Base-by-base conservation (phyloP, 2,329 filamentous ascomycete species). In the Teratosphaeriaceae sp. region DNA sequence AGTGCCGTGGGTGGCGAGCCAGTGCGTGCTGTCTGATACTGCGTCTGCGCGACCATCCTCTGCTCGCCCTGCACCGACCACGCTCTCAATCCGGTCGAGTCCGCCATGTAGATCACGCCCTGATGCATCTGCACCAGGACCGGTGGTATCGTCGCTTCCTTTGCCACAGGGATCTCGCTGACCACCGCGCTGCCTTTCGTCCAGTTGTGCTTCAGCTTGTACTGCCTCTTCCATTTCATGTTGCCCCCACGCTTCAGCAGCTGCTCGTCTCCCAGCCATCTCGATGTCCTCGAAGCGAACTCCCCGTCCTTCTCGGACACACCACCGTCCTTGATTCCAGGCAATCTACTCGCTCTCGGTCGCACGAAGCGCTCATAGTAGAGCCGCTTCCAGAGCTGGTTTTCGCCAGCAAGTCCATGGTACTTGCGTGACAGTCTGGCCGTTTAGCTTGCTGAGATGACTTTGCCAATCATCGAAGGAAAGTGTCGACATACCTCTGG, bases 121-220 rank as follows among this genome's bases (percentile, higher is more conserved):
- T 87, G 80, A 31, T 83, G 76, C 49, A 94, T 76, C 60, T 85
- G 87, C 37, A 89, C 85, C 5, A 96, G 69, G 27, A 88, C 62
- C 2, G 74, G 74, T 27, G 85, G 70, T 61, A 80, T 59, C 42
- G 71, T 66, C 1, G 70, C 64, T 33, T 66, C 54, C 45, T 73
- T 68, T 41, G 73, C 68, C 19, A 88, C 75, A 34, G 80, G 73
- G 22, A 96, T 77, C 63, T 94, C 85, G 26, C 84, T 81, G 11
- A 95, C 79, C 27, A 79, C 83, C 56, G 88, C 94, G 52, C 78
- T 81, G 0, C 90, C 92, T 48, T 75, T 79, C 1, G 85, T 78
- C 92, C 92, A 97, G 66, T 97, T 97, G 61, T 95, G 85, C 35
- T 86, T 77, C 38, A 96, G 72, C 57, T 84, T 87, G 65, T 94